A percentile compares a stretch with the other conserved stretches of the same genome.
phyloP scores from a whole-genome alignment of 345 rosid species.

The Eutrema heterophyllum region DNA sequence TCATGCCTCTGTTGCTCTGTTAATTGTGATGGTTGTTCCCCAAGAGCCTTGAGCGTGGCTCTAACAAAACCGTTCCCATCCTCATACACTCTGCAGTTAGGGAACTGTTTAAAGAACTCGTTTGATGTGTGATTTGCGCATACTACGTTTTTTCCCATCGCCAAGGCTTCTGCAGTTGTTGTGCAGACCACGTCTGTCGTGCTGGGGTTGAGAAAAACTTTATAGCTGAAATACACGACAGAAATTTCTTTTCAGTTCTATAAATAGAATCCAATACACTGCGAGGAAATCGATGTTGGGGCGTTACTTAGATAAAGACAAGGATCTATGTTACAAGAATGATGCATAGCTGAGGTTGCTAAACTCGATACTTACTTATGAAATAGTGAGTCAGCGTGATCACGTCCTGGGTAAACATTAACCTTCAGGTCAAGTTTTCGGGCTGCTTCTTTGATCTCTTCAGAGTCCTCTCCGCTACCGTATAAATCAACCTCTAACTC shows the following conservation, averaged over 20 bases:
- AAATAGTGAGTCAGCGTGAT: slow-evolving; percentile 83
- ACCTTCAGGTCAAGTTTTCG: slow-evolving; percentile 50
- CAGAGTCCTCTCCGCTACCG: slow-evolving; percentile 88
- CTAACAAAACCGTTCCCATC: slow-evolving; percentile 49
- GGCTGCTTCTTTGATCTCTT: slow-evolving; percentile 60
- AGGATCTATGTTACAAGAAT: not conserved
- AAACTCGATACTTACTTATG: slow-evolving; percentile 61
- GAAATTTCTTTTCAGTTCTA: not conserved
- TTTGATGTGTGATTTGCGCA: slow-evolving; percentile 47
- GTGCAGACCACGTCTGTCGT: slow-evolving; percentile 98
- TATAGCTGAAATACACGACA: slow-evolving; percentile 50
- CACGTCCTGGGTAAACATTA: slow-evolving; percentile 72
- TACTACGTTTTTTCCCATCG: slow-evolving; percentile 80
- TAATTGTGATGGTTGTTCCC: slow-evolving; percentile 60
- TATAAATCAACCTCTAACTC: slow-evolving; percentile 77
- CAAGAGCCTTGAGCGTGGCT: slow-evolving; percentile 52
- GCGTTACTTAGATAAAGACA: not conserved
- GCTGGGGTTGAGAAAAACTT: slow-evolving; percentile 95
- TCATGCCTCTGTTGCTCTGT: slow-evolving; percentile 63
- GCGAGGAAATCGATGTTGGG: not conserved
- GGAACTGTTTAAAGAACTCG: slow-evolving; percentile 72
- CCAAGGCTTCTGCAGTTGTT: slow-evolving; percentile 94
- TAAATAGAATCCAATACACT: not conserved
- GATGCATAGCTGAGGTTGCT: not conserved
- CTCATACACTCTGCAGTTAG: slow-evolving; percentile 62